These are phyloP conservation scores for Rhododendron griersonianum DNA, from an alignment of 148 eudicot species.

Conservation along the genomic window DNA sequence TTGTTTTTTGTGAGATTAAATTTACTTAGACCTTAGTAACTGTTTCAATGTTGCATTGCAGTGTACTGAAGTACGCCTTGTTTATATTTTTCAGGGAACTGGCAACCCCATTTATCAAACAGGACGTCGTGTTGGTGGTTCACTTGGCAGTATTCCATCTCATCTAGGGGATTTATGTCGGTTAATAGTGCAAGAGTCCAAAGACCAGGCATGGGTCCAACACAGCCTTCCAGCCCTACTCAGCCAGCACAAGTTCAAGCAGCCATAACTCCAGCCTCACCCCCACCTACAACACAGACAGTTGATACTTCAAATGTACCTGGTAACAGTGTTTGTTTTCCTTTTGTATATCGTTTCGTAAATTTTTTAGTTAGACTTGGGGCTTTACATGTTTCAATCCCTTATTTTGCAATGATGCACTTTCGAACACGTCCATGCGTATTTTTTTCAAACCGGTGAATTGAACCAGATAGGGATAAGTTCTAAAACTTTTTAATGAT, in stretches of 20 bases:
- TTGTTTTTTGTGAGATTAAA: neutral
- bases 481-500: neutral
- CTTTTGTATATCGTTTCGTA: no score
- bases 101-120: constrained; percentile 49
- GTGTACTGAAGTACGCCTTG: neutral
- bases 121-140: constrained; percentile 47
- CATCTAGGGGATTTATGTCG: constrained; percentile 71
- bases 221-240: constrained; percentile 73
- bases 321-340: constrained; percentile 37
- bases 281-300: constrained; percentile 86
- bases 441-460: neutral
- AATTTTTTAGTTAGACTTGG: neutral
- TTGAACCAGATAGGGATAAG: neutral
- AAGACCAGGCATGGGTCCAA: constrained; percentile 60
- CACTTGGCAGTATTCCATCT: constrained; percentile 53
- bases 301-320: constrained; percentile 89
- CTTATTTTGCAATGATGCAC: neutral
- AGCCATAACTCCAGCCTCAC: constrained; percentile 64
- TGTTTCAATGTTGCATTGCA: neutral
- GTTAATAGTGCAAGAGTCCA: constrained; percentile 47
- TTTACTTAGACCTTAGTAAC: neutral
- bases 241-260: constrained; percentile 50
- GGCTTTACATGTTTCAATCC: neutral
- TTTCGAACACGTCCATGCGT: neutral
- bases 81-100: constrained; percentile 41